Conservation (phyloP, 257 asterid genomes). For the Osmanthus fragrans region DNA sequence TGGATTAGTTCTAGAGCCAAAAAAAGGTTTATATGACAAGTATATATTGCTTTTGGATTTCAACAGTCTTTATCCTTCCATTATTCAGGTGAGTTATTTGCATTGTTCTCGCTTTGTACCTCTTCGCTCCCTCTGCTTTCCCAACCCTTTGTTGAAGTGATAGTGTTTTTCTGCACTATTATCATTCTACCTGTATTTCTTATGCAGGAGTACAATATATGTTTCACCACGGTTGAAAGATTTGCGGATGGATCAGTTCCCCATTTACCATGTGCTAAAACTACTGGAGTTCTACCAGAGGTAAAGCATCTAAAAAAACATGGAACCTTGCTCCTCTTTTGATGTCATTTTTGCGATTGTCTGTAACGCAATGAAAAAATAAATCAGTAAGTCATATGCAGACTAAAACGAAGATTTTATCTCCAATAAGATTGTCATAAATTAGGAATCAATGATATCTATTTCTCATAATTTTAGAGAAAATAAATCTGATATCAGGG, state of each 20-base stretch:
- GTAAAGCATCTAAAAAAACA: conserved; percentile 41
- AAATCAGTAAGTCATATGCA: background rate
- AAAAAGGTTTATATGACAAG: conserved; percentile 92
- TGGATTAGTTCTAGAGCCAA: conserved; percentile 97
- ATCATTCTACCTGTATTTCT: conserved; percentile 2
- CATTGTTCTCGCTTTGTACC: conserved; percentile 14
- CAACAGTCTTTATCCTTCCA: conserved; percentile 99
- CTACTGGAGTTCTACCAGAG: conserved; percentile 87
- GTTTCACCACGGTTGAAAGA: conserved; percentile 94
- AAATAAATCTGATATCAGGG: conserved; percentile 12
- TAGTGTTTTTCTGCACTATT: conserved; percentile 2
- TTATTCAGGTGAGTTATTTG: conserved; percentile 73
- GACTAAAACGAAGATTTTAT: background rate
- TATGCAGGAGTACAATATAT: conserved; percentile 89
- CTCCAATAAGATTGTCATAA: conserved; percentile 13
- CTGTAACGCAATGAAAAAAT: background rate
- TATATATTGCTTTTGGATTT: conserved; percentile 90
- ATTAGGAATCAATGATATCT: conserved; percentile 11
- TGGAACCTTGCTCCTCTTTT: background rate
- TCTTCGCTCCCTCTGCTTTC: conserved; percentile 18
- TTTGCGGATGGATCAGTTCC: conserved; percentile 65
- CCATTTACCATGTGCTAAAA: conserved; percentile 69
- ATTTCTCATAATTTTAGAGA: conserved; percentile 8
- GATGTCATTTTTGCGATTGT: conserved; percentile 8
- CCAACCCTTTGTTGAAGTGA: conserved; percentile 3